These are phyloP conservation scores for Furcasterigmium sp. DNA, from an alignment of 2,329 filamentous ascomycete genomes.

Conservation along the genomic window DNA sequence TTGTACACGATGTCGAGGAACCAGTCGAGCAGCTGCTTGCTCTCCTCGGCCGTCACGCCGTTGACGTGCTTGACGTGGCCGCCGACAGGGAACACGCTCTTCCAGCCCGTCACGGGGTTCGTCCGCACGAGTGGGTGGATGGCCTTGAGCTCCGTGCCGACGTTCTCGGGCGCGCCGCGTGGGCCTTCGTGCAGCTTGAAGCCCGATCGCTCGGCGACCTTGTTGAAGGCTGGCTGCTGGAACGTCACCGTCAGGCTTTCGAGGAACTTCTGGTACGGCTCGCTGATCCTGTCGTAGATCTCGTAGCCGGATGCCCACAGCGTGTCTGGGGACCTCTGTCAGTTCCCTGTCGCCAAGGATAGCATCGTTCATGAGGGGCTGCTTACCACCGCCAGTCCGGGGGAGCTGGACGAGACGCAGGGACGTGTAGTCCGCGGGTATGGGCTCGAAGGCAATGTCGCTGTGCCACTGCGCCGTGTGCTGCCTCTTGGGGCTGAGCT, in stretches of 20 bases:
- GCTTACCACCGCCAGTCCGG: constrained; percentile 39
- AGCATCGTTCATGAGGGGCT: not conserved
- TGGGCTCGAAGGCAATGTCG: constrained; percentile 57
- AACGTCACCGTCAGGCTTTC: constrained; percentile 46
- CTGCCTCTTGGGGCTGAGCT: constrained; percentile 25
- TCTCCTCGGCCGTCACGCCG: constrained; percentile 35
- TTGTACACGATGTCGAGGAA: constrained; percentile 34
- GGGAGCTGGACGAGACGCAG: constrained; percentile 54
- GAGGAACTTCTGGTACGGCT: constrained; percentile 44
- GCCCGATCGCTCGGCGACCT: constrained; percentile 24
- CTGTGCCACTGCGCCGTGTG: constrained; percentile 29
- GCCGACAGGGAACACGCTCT: constrained; percentile 35
- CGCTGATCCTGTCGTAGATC: constrained; percentile 49
- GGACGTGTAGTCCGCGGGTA: constrained; percentile 55
- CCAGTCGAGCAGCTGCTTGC: constrained; percentile 32
- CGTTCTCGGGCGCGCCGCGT: constrained; percentile 33
- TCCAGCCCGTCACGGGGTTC: constrained; percentile 60
- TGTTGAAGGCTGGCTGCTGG: constrained; percentile 28
- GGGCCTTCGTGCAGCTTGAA: constrained; percentile 25
- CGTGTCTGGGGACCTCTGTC: constrained; percentile 32
- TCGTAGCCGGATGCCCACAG: constrained; percentile 61
- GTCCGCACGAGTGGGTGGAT: constrained; percentile 54
- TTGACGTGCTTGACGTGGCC: constrained; percentile 35
- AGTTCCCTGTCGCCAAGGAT: not conserved
- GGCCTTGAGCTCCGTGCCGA: constrained; percentile 40